These are phyloP conservation scores for Epichloe sibirici DNA, from an alignment of 2,329 filamentous ascomycete genomes.

Conservation along the genomic window DNA sequence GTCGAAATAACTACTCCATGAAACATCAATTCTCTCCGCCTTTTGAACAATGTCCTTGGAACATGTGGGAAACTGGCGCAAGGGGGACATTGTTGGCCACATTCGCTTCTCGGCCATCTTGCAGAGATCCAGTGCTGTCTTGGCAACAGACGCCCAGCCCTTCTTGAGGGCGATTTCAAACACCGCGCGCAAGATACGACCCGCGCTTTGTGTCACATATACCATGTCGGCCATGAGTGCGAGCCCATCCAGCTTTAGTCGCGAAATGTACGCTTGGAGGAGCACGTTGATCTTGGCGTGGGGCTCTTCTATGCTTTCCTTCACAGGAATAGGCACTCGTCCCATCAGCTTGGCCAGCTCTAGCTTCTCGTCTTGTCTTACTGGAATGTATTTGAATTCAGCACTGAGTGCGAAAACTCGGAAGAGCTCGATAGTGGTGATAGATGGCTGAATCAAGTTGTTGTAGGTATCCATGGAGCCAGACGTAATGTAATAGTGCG, in stretches of 20 bases:
- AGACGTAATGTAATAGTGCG: conserved; percentile 96
- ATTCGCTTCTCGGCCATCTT: conserved; percentile 99
- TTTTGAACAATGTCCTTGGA: conserved; percentile 81
- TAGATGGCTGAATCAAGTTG: conserved; percentile 82
- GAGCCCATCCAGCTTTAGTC: conserved; percentile 84
- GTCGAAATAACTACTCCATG: conserved; percentile 90
- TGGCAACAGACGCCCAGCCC: conserved; percentile 87
- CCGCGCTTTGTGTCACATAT: conserved; percentile 95
- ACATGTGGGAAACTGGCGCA: conserved; percentile 79
- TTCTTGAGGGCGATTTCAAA: conserved; percentile 98
- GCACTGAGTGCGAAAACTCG: conserved; percentile 90
- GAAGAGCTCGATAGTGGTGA: conserved; percentile 91
- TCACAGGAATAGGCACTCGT: conserved; percentile 87
- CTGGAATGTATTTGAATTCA: conserved; percentile 98
- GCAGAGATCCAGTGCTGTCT: conserved; percentile 84
- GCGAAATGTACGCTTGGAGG: conserved; percentile 89
- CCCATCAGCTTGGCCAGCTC: conserved; percentile 86
- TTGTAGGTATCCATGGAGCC: conserved; percentile 97
- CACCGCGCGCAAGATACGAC: conserved; percentile 85
- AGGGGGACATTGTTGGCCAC: conserved; percentile 98
- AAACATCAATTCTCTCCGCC: conserved; percentile 86
- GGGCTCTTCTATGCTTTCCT: conserved; percentile 93
- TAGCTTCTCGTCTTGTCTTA: conserved; percentile 93
- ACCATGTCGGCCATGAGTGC: conserved; percentile 98
- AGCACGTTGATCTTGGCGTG: conserved; percentile 98